Base-by-base conservation (phyloP, 2,329 filamentous ascomycete species). In the Leptographium radiaticola region DNA sequence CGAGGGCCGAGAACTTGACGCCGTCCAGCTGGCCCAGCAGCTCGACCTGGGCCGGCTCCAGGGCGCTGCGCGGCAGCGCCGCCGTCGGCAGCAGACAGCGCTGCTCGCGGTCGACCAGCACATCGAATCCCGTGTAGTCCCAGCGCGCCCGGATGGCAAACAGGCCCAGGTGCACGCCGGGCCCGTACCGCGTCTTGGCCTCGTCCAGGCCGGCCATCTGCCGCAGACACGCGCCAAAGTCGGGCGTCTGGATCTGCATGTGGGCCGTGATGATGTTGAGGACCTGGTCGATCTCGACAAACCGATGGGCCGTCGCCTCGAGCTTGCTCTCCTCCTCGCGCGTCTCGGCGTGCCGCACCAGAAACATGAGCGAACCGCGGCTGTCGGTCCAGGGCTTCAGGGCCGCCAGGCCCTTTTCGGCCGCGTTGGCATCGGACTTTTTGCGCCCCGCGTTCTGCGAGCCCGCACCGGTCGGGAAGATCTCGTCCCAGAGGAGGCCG, bases 361-460 rank as follows among this genome's bases (percentile, higher is more conserved):
- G 75, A 61, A 94, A 89, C 65, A 95, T 79, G 47, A 94, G 75
- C 53, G 90, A 87, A 0, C 89, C 89, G 56, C 81, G 82, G 5
- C 85, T 85, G 40, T 81, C 76, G 34, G 49, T 46, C 50, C 5
- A 53, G 34, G 18, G 44, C 30, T 25, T 53, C 50, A 18, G 51
- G 51, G 33, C 33, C 43, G 33, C 33, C 43, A n/a, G 15, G 15
- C 39, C 39, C 39, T 42, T 42, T 42, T 42, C 39, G 7, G 39
- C 39, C 12, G 7, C 13, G 7, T 42, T 18, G 15, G 7, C 13
- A 2, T 42, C 15, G 15, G 7, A 16, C 45, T 25, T 39, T 42
- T 55, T 55, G 49, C 51, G 59, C 46, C 59, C 56, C 18, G 16
- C 43, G 38, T n/a, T 11, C 18, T 39, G 62, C 58, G 55, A 58